phyloP scores from a whole-genome alignment of 2,329 filamentous ascomycete species.

The Claviceps spartinae region DNA sequence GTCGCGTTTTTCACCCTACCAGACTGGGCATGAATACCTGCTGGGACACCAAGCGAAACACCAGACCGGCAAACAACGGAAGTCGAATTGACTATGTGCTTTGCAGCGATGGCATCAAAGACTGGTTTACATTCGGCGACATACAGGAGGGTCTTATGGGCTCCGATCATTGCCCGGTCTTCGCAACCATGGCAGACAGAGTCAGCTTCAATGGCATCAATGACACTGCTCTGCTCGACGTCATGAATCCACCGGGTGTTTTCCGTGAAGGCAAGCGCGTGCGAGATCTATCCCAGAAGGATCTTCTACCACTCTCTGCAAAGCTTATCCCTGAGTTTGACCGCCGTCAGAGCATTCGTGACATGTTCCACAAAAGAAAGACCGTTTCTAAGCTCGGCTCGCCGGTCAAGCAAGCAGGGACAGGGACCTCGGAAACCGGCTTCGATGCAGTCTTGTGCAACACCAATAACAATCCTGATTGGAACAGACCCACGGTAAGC shows the following conservation, averaged over 20 bases:
- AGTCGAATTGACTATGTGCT: conserved; percentile 89
- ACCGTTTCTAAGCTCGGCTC: neutral
- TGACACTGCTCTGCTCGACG: conserved; percentile 46
- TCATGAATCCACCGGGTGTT: conserved; percentile 64
- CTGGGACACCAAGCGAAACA: conserved; percentile 91
- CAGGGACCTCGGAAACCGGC: neutral
- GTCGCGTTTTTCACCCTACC: conserved; percentile 65
- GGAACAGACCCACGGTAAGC: neutral
- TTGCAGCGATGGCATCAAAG: conserved; percentile 63
- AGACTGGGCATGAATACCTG: conserved; percentile 89
- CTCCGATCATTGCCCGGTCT: conserved; percentile 94
- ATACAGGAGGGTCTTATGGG: conserved; percentile 92
- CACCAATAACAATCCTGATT: neutral
- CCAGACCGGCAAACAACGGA: conserved; percentile 88
- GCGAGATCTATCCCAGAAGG: conserved; percentile 51
- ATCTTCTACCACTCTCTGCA: conserved; percentile 62
- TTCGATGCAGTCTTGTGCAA: neutral
- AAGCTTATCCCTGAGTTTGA: conserved; percentile 81
- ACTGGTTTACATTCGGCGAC: conserved; percentile 67
- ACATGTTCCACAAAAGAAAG: conserved; percentile 58
- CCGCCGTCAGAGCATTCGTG: conserved; percentile 69
- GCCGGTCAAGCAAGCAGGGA: neutral
- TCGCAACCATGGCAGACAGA: conserved; percentile 53
- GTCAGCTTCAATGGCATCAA: conserved; percentile 35
- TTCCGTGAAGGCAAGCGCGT: conserved; percentile 55